These are phyloP conservation scores for Phytophthora sp. DNA, from an alignment of 352 stramenopile species.

Conservation along the genomic window DNA sequence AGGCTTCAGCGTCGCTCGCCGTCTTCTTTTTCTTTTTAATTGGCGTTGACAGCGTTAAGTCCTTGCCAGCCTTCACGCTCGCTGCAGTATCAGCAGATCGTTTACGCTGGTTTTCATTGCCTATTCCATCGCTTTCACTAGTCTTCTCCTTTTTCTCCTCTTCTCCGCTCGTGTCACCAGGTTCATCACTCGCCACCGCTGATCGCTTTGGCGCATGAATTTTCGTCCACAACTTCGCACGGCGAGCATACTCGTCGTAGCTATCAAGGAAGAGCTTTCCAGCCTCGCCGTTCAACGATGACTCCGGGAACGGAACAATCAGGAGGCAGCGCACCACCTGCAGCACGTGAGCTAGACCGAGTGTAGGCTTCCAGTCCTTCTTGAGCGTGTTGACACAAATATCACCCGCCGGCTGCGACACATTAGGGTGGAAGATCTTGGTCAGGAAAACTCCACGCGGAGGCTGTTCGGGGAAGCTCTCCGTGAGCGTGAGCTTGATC, in stretches of 20 bases:
- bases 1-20: constrained; percentile 37
- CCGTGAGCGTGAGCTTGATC: constrained; percentile 94
- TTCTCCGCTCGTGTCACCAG: constrained; percentile 27
- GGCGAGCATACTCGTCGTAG: constrained; percentile 97
- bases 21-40: constrained; percentile 57
- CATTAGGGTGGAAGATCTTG: constrained; percentile 99
- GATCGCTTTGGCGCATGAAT: constrained; percentile 87
- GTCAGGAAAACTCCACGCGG: constrained; percentile 97
- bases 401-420: constrained; percentile 94
- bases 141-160: constrained; percentile 25
- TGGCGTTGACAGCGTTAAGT: constrained; percentile 16
- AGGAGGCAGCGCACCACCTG: constrained; percentile 98
- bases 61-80: constrained; percentile 13
- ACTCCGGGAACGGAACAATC: constrained; percentile 99
- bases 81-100: constrained; percentile 19
- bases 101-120: constrained; percentile 18
- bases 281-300: constrained; percentile 98
- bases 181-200: constrained; percentile 22
- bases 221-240: constrained; percentile 89
- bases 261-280: constrained; percentile 99
- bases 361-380: constrained; percentile 96
- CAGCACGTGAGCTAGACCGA: constrained; percentile 97
- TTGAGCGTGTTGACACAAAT: constrained; percentile 99
- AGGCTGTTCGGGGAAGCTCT: constrained; percentile 85
- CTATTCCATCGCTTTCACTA: neutral